These are phyloP conservation scores for Vitis rupestris DNA, from an alignment of 164 flowering plant genomes.

Conservation along the genomic window DNA sequence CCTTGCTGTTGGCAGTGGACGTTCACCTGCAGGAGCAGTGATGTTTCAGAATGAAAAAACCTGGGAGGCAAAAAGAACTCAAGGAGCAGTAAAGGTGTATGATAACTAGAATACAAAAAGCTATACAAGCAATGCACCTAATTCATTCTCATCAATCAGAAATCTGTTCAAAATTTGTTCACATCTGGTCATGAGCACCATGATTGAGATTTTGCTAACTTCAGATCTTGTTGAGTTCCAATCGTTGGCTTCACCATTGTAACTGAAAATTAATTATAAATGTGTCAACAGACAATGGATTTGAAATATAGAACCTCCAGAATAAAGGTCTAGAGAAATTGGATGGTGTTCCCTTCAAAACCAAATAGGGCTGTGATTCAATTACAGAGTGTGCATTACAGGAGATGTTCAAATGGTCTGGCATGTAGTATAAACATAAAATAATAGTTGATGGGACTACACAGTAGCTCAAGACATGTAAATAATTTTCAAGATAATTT, in stretches of 20 bases:
- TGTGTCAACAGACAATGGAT: conserved; percentile 3
- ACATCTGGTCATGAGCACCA: conserved; percentile 70
- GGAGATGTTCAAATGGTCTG: not conserved
- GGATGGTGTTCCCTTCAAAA: not conserved
- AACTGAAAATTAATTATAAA: conserved; percentile 28
- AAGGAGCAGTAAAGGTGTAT: not conserved
- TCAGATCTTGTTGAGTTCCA: conserved; percentile 67
- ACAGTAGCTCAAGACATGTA: not conserved
- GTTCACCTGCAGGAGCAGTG: conserved; percentile 57
- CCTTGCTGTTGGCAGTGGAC: conserved; percentile 65
- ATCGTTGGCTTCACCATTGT: conserved; percentile 28
- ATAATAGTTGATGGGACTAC: not conserved
- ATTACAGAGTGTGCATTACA: not conserved
- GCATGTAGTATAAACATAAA: not conserved
- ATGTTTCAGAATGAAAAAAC: conserved; percentile 1
- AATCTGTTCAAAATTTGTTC: conserved; percentile 70
- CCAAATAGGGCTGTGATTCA: not conserved
- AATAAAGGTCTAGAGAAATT: not conserved
- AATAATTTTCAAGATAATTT: not conserved
- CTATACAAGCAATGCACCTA: conserved; percentile 42
- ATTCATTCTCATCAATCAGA: conserved; percentile 64
- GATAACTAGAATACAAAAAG: not conserved
- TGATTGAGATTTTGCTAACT: conserved; percentile 71
- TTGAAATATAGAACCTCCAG: not conserved
- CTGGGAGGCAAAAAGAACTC: not conserved